Base-by-base conservation (phyloP, 805 yeast genomes). In the Nakazawaea ishiwadae region DNA sequence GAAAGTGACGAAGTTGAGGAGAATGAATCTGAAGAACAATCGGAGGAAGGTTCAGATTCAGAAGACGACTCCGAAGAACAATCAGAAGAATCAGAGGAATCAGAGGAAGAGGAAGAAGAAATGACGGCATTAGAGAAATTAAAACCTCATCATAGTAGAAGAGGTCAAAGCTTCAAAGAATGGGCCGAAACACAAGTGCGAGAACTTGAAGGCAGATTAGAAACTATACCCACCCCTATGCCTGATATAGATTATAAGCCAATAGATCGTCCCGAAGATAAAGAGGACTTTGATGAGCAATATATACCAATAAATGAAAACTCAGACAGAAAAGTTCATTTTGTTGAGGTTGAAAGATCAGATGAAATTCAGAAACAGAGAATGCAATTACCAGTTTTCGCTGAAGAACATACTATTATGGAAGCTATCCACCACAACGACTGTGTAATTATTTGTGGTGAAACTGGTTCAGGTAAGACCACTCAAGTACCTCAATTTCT, bases 401-500 rank as follows among this genome's bases (percentile, higher is more conserved):
- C 82, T 5, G 96, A 88, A 59, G 99, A 93, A 55, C 96, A 87
- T 58, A 69, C 79, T 42, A 85, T 93, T 37, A 88, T 93, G 97
- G 99, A 93, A 58, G 96, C 96, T 1, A 76, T 93, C 38, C 86
- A 85, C 56, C 95, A 91, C 54, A 85, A 91, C 55, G 96, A 90
- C 53, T 84, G 91, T 46, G 79, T 90, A 0, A 82, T 93, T 11
- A 72, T 93, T 19, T 91, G 97, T 66, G 99, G 99, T 70, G 98
- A 90, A 53, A 93, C 99, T 1, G 99, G 99, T 53, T 89, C 97
- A 2, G 99, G 99, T 63, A 93, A 93, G 59, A 93, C 99, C 1
- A 93, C 99, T 0, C 99, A 93, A 64, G 91, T 93, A 4, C 99
- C 99, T 0, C 99, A 93, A 58, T 93, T 93, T 54, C 63, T 93